These are phyloP conservation scores for Aspergillus homomorphus DNA, from an alignment of 495 filamentous ascomycete species.

Conservation along the genomic window DNA sequence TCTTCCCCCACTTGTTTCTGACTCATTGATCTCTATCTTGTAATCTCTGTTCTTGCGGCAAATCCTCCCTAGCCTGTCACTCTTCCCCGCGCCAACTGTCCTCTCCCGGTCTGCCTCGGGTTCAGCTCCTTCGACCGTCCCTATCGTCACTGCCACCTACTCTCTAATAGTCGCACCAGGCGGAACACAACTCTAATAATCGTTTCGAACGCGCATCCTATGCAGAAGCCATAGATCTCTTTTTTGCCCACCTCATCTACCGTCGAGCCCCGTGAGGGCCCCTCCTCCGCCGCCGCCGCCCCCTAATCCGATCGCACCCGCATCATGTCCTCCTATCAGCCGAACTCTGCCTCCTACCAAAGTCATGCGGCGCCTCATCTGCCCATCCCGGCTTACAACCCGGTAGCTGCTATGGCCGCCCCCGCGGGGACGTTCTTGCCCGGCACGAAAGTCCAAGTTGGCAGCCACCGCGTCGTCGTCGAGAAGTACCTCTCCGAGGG, in stretches of 20 bases:
- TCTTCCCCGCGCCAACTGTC: constrained; percentile 26
- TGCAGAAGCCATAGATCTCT: constrained; percentile 24
- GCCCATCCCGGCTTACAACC: constrained; percentile 37
- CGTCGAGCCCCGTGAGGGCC: constrained; percentile 2
- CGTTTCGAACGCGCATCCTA: constrained; percentile 11
- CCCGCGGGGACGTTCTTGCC: constrained; percentile 88
- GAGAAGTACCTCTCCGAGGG: constrained; percentile 98
- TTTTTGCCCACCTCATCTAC: neutral
- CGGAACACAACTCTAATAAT: neutral
- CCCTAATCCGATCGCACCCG: constrained; percentile 26
- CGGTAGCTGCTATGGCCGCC: constrained; percentile 43
- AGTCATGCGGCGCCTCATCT: constrained; percentile 33
- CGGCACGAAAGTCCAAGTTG: constrained; percentile 94
- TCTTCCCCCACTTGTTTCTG: neutral
- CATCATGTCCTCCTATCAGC: constrained; percentile 36
- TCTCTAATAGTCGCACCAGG: neutral
- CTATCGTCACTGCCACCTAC: neutral
- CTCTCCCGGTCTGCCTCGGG: constrained; percentile 16
- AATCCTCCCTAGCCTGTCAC: constrained; percentile 18
- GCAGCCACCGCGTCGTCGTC: constrained; percentile 87
- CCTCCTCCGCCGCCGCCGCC: constrained; percentile 15
- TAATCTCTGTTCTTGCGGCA: constrained; percentile 11
- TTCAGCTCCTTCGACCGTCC: constrained; percentile 5
- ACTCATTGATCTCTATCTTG: constrained; percentile 2
- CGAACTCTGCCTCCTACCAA: constrained; percentile 27